A percentile compares a stretch with the other conserved stretches of the same genome.
Evolutionary conservation across 352 stramenopile genomes (phyloP).

Genomic region (Elongisporangium anandrum): DNA sequence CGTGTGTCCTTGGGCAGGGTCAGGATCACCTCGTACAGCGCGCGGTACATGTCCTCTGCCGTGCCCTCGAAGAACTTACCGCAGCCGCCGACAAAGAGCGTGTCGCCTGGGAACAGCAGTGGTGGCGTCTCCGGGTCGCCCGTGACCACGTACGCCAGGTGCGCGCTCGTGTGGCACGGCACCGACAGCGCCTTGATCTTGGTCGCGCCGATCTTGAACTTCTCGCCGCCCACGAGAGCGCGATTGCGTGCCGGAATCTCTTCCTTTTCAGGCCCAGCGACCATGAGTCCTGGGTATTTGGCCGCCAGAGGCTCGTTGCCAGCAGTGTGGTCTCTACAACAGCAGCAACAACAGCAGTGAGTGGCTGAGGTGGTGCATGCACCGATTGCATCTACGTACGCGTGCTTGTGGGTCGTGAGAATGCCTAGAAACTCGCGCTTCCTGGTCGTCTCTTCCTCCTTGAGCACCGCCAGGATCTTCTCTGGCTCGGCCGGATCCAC

Average conservation of each 20-base stretch:
- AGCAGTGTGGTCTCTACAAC: constrained; percentile 66
- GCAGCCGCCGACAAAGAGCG: constrained; percentile 82
- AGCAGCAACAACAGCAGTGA: background rate
- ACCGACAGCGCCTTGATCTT: constrained; percentile 75
- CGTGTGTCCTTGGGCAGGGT: constrained; percentile 83
- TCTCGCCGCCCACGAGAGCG: constrained; percentile 68
- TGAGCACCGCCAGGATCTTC: constrained; percentile 58
- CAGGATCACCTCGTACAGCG: constrained; percentile 84
- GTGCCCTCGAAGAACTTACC: constrained; percentile 88
- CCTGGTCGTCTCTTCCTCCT: constrained; percentile 57
- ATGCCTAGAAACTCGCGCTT: constrained; percentile 82
- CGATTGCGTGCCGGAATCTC: constrained; percentile 70
- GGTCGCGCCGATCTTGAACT: constrained; percentile 73
- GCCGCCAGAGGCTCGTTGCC: constrained; percentile 68
- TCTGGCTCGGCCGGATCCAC: constrained; percentile 67
- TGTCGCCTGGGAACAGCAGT: constrained; percentile 85
- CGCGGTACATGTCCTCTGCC: constrained; percentile 85
- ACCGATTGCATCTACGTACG: constrained; percentile 22
- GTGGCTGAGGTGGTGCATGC: background rate
- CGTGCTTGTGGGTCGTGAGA: constrained; percentile 93
- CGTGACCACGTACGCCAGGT: constrained; percentile 85
- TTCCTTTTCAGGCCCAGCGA: constrained; percentile 70
- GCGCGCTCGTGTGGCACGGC: constrained; percentile 78
- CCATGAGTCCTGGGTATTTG: constrained; percentile 59
- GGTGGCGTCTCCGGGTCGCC: constrained; percentile 70